Conservation (phyloP, 305 asterid species). For the Fraxinus velutina region DNA sequence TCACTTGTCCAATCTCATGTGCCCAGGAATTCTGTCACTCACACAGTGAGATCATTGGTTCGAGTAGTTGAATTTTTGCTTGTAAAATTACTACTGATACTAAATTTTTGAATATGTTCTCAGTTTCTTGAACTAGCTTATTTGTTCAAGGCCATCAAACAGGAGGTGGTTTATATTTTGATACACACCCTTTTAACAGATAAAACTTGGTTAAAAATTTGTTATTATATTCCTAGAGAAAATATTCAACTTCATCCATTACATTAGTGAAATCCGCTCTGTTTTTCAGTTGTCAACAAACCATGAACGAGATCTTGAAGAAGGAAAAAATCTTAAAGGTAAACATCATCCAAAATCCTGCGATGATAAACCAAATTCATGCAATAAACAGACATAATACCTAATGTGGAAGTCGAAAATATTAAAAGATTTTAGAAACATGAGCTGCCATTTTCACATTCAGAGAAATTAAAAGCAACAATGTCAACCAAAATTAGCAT, state of each 20-base stretch:
- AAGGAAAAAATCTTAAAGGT: neutral
- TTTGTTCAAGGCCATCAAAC: neutral
- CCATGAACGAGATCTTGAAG: neutral
- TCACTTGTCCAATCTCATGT: neutral
- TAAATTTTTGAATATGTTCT: neutral
- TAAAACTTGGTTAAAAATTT: neutral
- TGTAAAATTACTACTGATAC: neutral
- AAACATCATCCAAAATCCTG: neutral
- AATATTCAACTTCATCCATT: neutral
- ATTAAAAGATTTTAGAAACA: neutral
- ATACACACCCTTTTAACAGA: neutral
- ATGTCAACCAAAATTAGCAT: constrained; percentile 1
- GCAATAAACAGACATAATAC: neutral
- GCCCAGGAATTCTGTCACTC: neutral
- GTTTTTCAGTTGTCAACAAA: neutral
- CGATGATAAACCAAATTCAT: neutral
- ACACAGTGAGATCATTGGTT: neutral
- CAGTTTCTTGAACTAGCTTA: neutral
- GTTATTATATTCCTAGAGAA: neutral
- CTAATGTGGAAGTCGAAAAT: neutral
- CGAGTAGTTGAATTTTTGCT: neutral
- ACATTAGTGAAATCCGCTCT: neutral
- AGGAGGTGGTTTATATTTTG: neutral
- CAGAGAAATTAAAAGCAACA: neutral
- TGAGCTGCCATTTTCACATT: constrained; percentile 12